phyloP scores from a whole-genome alignment of 495 filamentous ascomycete genomes.

The Aspergillus avenaceus region DNA sequence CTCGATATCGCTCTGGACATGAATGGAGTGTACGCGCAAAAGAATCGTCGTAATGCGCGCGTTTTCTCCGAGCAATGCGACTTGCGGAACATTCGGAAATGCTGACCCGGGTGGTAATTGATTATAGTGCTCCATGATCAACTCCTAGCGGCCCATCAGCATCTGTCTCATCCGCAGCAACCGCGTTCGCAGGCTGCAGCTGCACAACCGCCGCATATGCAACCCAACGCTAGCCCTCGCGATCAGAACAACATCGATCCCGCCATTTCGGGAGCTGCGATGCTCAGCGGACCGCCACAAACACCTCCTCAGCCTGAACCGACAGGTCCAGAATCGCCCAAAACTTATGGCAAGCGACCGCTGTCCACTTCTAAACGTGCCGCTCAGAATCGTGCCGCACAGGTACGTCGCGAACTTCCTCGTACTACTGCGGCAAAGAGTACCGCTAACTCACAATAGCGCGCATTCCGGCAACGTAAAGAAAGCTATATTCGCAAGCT shows the following conservation, averaged over 20 bases:
- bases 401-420: constrained; percentile 55
- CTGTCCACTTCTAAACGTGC: constrained; percentile 92
- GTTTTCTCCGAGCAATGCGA: constrained; percentile 1
- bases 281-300: constrained; percentile 37
- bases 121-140: constrained; percentile 50
- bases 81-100: neutral
- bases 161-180: constrained; percentile 36
- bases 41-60: too few relatives aligned
- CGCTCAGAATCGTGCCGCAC: constrained; percentile 93
- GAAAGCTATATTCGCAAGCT: constrained; percentile 97
- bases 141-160: constrained; percentile 47
- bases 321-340: constrained; percentile 36
- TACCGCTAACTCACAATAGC: constrained; percentile 50
- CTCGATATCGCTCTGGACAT: too few relatives aligned
- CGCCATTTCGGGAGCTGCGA: constrained; percentile 44
- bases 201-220: constrained; percentile 39
- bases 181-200: constrained; percentile 31
- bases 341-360: constrained; percentile 72
- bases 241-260: constrained; percentile 51
- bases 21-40: too few relatives aligned
- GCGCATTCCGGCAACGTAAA: constrained; percentile 95
- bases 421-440: neutral
- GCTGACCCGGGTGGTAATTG: neutral
- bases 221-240: constrained; percentile 41
- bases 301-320: constrained; percentile 34